A percentile compares a stretch with the other conserved stretches of the same genome.
Conservation (phyloP, 805 yeast species). For the Scheffersomyces ergatensis region DNA sequence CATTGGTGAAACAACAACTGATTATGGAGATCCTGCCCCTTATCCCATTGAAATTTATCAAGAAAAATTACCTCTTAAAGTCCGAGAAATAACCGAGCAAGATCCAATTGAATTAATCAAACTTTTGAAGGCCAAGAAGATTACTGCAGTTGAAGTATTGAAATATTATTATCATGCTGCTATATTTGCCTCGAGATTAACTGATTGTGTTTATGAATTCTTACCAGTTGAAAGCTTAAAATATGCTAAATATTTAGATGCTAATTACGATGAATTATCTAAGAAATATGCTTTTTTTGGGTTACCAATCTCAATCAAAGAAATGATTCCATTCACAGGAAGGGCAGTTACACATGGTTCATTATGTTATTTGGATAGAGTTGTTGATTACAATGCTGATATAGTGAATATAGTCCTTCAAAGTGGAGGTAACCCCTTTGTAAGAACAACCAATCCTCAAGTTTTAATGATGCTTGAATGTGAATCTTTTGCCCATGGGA, state of each 20-base stretch:
- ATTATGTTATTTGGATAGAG: constrained; percentile 14
- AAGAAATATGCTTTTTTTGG: constrained; percentile 14
- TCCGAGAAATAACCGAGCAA: constrained; percentile 12
- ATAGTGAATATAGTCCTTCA: constrained; percentile 11
- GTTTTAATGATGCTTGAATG: constrained; percentile 21
- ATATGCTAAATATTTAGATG: constrained; percentile 16
- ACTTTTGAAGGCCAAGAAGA: constrained; percentile 9
- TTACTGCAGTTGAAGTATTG: constrained; percentile 13
- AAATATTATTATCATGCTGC: constrained; percentile 17
- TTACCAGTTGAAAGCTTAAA: constrained; percentile 14
- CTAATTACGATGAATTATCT: constrained; percentile 6
- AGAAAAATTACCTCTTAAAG: constrained; percentile 10
- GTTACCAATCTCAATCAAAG: constrained; percentile 20
- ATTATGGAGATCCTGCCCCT: constrained; percentile 18
- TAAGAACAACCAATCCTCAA: constrained; percentile 21
- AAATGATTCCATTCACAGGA: constrained; percentile 16
- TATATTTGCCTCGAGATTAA: constrained; percentile 13
- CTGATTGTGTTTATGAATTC: constrained; percentile 15
- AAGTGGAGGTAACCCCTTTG: constrained; percentile 17
- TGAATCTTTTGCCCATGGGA: constrained; percentile 15
- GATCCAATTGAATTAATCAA: constrained; percentile 14
- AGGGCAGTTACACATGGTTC: constrained; percentile 16
- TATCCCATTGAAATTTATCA: constrained; percentile 14
- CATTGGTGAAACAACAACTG: constrained; percentile 12
- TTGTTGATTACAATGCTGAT: constrained; percentile 17